These are phyloP conservation scores for Pseudoscleropodium purum DNA, from an alignment of 225 moss, liverwort and hornwort genomes.

Conservation along the genomic window DNA sequence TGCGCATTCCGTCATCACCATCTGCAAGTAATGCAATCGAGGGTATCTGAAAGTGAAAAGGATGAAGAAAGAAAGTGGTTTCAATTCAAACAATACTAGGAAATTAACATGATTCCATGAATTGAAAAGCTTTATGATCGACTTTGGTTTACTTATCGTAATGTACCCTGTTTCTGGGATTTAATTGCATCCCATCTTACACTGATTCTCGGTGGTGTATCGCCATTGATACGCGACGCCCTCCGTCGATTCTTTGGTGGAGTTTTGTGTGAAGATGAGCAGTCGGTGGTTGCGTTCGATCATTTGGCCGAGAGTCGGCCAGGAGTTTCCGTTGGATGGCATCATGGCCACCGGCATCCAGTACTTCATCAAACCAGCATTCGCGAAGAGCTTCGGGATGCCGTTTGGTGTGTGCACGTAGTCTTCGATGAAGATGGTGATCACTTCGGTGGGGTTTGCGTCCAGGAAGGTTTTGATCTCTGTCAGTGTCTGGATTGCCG, in stretches of 20 bases:
- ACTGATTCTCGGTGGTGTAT: conserved; percentile 42
- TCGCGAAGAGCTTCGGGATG: conserved; percentile 43
- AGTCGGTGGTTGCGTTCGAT: conserved; percentile 39
- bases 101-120: not conserved
- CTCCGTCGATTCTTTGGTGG: conserved; percentile 28
- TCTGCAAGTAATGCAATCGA: conserved; percentile 9
- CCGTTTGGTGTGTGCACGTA: conserved; percentile 53
- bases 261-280: conserved; percentile 35
- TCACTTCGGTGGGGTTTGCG: conserved; percentile 57
- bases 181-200: not conserved
- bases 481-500: conserved; percentile 43
- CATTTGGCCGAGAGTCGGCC: conserved; percentile 69
- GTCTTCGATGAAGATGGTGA: conserved; percentile 87
- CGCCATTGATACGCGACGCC: conserved; percentile 44
- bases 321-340: conserved; percentile 46
- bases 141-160: not conserved
- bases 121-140: not conserved
- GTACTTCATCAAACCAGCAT: conserved; percentile 45
- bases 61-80: not conserved
- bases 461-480: conserved; percentile 60
- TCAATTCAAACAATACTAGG: not conserved
- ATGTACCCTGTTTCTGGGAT: not conserved
- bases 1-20: conserved; percentile 30
- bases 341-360: conserved; percentile 60
- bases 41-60: not conserved